Evolutionary conservation across 768 basidiomycete species (phyloP).

Genomic region (Suillus sp.): DNA sequence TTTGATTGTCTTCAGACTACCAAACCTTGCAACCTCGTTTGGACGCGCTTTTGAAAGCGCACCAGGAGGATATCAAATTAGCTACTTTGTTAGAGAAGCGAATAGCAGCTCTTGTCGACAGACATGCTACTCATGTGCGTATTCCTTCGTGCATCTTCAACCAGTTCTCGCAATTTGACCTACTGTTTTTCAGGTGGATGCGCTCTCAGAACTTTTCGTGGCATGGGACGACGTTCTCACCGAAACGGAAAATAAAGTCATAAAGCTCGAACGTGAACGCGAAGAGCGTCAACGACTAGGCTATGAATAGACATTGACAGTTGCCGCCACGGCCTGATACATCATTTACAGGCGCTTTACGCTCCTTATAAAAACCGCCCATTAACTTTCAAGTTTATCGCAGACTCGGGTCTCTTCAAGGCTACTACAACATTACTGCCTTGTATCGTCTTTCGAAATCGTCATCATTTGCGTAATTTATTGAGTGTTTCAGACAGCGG

Average conservation of each 20-base stretch:
- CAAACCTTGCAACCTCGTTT: constrained; percentile 70
- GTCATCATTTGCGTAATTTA: no score
- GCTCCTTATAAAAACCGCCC: constrained; percentile 1
- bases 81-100: constrained; percentile 65
- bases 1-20: constrained; percentile 46
- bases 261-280: constrained; percentile 59
- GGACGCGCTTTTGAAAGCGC: constrained; percentile 54
- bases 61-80: constrained; percentile 59
- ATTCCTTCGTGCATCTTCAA: background rate
- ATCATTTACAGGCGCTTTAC: background rate
- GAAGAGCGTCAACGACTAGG: constrained; percentile 65
- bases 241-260: constrained; percentile 63
- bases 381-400: no score
- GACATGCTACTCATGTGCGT: constrained; percentile 70
- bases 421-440: no score
- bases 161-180: background rate
- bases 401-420: no score
- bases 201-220: constrained; percentile 81
- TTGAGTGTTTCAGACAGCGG: no score
- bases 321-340: background rate
- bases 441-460: no score
- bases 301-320: constrained; percentile 39
- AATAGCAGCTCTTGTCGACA: constrained; percentile 64
- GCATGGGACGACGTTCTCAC: constrained; percentile 79
- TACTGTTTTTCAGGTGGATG: constrained; percentile 60